Base-by-base conservation (phyloP, 805 yeast genomes). In the Clavispora phyllophila region DNA sequence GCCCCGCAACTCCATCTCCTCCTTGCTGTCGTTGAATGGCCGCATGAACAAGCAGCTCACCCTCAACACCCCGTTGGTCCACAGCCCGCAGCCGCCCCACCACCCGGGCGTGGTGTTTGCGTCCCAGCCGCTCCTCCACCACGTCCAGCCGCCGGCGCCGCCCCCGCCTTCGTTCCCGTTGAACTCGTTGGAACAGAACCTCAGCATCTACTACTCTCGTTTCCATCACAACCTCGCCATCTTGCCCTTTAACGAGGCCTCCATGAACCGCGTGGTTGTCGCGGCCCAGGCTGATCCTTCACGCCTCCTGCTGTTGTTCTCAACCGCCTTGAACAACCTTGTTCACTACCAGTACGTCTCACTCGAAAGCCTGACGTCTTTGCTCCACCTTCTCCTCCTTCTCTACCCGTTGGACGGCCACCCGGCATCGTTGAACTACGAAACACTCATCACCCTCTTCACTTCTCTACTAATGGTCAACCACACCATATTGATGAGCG, bases 401-500 rank as follows among this genome's bases (percentile, higher is more conserved):
- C 46, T 69, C 5, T 73, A 72, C 48, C 73, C 76, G 0, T 54
- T 62, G 51, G 50, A 47, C 33, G 50, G 53, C 24, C 44, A 33
- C 17, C 41, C 40, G 12, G 14, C 40, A 19, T 38, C 40, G 10
- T 34, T 39, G 13, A 54, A 54, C 44, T 70, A 68, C 34, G 53
- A 55, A 19, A 48, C 55, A 3, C 43, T 61, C 9, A 47, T 61
- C 1, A 50, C 66, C 9, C 61, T 60, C 37, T 65, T 66, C 35
- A 51, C 61, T 7, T 45, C 66, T 6, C 55, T 68, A 36, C 47
- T 66, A 10, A 29, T 66, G 9, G 54, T 80, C 24, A 82, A 82
- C 53, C 84, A 80, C 53, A 62, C 79, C 9, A 70, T 81, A 9
- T 62, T 81, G 2, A 63, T 81, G 32, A 74, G 80, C 19, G 89